Base-by-base conservation (phyloP, 202 grass and related monocot species). In the Musa balbisiana region DNA sequence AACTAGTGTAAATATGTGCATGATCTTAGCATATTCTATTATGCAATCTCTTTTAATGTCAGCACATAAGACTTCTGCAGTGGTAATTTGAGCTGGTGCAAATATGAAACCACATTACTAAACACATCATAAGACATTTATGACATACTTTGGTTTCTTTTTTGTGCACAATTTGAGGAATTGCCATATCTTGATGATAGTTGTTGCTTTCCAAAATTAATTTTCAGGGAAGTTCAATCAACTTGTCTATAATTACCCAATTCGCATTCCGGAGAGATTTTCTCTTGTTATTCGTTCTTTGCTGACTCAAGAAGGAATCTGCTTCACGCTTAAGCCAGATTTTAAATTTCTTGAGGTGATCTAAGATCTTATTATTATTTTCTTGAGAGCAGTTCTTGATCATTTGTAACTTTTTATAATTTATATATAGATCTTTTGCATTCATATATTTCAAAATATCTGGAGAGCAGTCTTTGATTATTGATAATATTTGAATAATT, bases 261-360 rank as follows among this genome's bases (percentile, higher is more conserved):
- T 98, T 76, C 90, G 94, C 43, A 98, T 98, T 64, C 94, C 94
- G 64, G 94, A 94, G 83, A 89, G 94, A 80, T 98, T 98, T 84
- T 94, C 94, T 73, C 89, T 98, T 88, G 94, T 98, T 73, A 98
- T 98, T 81, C 88, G 94, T 65, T 98, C 94, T 62, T 91, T 98
- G 74, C 79, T 97, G 83, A 97, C 94, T 17, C 94, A 97, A 67
- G 90, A 97, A 91, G 90, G 94, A 81, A 97, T 97, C 78, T 97
- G 94, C 77, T 93, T 97, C 78, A 93, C 90, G 24, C 83, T 97
- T 8, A 62, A 97, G 79, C 94, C 86, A 11, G 85, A 98, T 80
- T 98, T 98, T 76, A 98, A 98, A 79, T 93, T 97, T 91, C 94
- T 98, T 78, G 94, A 98, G 94, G 94, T 97, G 87, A 79, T 17